Conservation (phyloP, 2,329 filamentous ascomycete species). For the Penicillium occitanis region DNA sequence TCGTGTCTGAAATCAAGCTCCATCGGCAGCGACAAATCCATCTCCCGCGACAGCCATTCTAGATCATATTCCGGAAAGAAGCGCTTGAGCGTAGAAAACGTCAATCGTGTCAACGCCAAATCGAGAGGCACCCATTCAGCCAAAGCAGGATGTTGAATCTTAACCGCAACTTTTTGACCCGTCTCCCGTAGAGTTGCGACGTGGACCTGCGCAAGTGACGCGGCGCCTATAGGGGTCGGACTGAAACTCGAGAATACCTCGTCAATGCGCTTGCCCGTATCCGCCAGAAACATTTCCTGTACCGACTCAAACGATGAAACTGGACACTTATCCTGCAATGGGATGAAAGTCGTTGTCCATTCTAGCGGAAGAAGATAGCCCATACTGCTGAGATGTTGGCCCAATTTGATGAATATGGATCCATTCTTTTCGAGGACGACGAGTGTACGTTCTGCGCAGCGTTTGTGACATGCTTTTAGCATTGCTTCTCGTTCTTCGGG, state of each 20-base stretch:
- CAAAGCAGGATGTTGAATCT: constrained; percentile 88
- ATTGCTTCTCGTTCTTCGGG: constrained; percentile 64
- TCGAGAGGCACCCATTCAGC: constrained; percentile 90
- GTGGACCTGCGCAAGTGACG: constrained; percentile 92
- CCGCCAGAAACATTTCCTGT: constrained; percentile 77
- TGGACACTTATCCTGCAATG: constrained; percentile 91
- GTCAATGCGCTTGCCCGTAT: constrained; percentile 75
- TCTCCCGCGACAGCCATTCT: constrained; percentile 91
- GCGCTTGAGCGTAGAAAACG: constrained; percentile 82
- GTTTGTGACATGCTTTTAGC: constrained; percentile 81
- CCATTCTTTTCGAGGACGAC: constrained; percentile 91
- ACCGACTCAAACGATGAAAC: constrained; percentile 87
- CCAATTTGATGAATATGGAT: constrained; percentile 97
- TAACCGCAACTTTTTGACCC: constrained; percentile 87
- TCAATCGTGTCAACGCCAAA: constrained; percentile 79
- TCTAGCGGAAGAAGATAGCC: constrained; percentile 88
- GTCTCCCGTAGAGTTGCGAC: constrained; percentile 78
- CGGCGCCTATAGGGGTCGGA: constrained; percentile 78
- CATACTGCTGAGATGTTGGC: constrained; percentile 94
- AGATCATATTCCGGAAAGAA: constrained; percentile 98
- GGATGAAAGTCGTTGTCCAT: constrained; percentile 95
- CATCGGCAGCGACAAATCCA: constrained; percentile 85
- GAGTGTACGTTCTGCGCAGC: constrained; percentile 86
- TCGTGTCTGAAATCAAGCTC: constrained; percentile 89
- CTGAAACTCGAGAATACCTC: constrained; percentile 88